Evolutionary conservation across 1,139 yeast genomes (phyloP).

Genomic region (Saccharomycopsis crataegensis): DNA sequence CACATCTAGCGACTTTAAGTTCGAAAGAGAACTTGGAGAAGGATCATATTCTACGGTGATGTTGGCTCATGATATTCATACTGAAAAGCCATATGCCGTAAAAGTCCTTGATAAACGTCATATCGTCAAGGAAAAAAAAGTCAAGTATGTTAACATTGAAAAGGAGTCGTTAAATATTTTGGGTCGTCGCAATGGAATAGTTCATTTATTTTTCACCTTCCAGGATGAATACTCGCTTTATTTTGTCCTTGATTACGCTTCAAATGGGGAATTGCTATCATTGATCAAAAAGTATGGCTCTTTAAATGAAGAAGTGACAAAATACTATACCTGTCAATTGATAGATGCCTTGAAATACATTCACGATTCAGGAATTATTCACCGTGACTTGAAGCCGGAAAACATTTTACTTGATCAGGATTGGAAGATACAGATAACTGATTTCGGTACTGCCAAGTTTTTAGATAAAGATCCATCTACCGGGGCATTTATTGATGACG

Average conservation of each 20-base stretch:
- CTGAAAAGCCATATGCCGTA: constrained; percentile 58
- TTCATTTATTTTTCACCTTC: constrained; percentile 68
- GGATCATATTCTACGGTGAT: constrained; percentile 78
- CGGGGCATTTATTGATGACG: constrained; percentile 39
- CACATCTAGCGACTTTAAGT: constrained; percentile 61
- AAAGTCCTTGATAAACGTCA: constrained; percentile 69
- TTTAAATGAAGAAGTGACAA: constrained; percentile 45
- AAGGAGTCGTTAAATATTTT: constrained; percentile 66
- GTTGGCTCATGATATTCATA: constrained; percentile 55
- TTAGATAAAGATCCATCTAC: constrained; percentile 42
- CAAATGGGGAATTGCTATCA: constrained; percentile 67
- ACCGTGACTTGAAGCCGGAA: constrained; percentile 94
- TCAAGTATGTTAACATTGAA: constrained; percentile 72
- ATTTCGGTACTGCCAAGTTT: constrained; percentile 94
- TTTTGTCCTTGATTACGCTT: constrained; percentile 72
- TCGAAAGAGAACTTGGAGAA: constrained; percentile 69
- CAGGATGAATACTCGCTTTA: constrained; percentile 69
- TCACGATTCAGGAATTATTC: constrained; percentile 80
- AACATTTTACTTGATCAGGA: constrained; percentile 75
- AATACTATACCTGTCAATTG: constrained; percentile 63
- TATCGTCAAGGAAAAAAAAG: constrained; percentile 70
- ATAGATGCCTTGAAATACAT: constrained; percentile 81
- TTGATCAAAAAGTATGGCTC: constrained; percentile 53
- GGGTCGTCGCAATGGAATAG: constrained; percentile 48
- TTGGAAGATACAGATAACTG: constrained; percentile 86